A percentile compares a stretch with the other conserved stretches of the same genome.
Conservation (phyloP, 2,329 filamentous ascomycete species). For the Huntiella omanensis region DNA sequence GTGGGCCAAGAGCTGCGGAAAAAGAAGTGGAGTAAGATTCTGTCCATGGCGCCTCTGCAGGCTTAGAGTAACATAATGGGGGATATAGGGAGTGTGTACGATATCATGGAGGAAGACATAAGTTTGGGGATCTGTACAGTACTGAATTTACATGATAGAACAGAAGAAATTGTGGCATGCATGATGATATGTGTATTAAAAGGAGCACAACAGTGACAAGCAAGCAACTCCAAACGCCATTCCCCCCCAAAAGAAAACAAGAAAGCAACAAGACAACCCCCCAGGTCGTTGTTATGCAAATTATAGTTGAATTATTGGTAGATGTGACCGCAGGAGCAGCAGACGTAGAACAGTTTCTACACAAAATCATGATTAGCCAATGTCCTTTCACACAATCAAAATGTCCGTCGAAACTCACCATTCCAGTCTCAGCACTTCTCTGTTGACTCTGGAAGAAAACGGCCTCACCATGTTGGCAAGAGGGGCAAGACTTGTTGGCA, state of each 20-base stretch:
- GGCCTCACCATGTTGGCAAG: conserved; percentile 70
- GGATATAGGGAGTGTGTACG: not conserved
- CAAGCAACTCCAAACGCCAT: no score
- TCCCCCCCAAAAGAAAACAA: no score
- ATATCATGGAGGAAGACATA: not conserved
- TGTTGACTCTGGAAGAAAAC: conserved; percentile 99
- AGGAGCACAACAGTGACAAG: no score
- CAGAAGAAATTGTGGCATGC: no score
- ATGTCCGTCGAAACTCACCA: conserved; percentile 45
- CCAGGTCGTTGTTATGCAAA: no score
- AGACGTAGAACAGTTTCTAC: conserved; percentile 85
- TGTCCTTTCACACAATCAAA: not conserved
- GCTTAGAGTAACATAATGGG: conserved; percentile 19
- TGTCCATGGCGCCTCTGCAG: conserved; percentile 72
- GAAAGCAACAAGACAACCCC: no score
- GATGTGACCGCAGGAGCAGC: conserved; percentile 81
- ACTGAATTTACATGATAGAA: no score
- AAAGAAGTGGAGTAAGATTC: conserved; percentile 96
- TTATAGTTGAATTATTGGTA: conserved; percentile 32
- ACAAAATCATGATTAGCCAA: conserved; percentile 1
- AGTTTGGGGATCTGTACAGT: no score
- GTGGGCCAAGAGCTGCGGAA: conserved; percentile 77
- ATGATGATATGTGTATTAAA: no score
- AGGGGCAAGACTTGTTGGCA: conserved; percentile 67
- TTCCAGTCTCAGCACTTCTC: conserved; percentile 89